Percentiles rank a stretch among this genome's conserved stretches.
Evolutionary conservation across 352 stramenopile genomes (phyloP).

Genomic region (Pythium dissimile): DNA sequence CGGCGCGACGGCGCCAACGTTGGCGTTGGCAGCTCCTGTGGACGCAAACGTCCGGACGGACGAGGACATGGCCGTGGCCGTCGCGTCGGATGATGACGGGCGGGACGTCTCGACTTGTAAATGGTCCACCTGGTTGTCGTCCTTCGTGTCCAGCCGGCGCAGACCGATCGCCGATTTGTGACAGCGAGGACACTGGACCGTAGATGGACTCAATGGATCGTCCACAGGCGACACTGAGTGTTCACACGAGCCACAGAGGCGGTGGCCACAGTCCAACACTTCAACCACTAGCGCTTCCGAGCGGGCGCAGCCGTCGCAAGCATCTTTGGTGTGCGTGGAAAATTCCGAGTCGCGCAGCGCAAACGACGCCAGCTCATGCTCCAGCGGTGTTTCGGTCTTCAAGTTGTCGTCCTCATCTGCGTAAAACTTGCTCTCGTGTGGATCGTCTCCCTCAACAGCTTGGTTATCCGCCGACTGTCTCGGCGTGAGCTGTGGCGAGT

Average conservation of each 20-base stretch:
- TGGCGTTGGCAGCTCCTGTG: not conserved
- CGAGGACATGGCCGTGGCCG: not conserved
- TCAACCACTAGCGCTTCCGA: constrained; percentile 12
- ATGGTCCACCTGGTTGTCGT: constrained; percentile 26
- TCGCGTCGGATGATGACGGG: constrained; percentile 22
- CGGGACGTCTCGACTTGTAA: constrained; percentile 9
- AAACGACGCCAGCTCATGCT: constrained; percentile 17
- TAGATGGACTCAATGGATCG: constrained; percentile 1
- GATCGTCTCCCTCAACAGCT: constrained; percentile 28
- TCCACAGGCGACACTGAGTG: constrained; percentile 4
- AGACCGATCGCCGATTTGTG: not conserved
- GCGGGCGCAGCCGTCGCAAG: constrained; percentile 16
- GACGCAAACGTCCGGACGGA: constrained; percentile 3
- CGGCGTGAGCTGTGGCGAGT: constrained; percentile 79
- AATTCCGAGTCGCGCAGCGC: constrained; percentile 1
- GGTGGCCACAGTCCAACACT: constrained; percentile 20
- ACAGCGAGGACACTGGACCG: constrained; percentile 14
- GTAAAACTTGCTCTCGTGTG: not conserved
- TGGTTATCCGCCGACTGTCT: constrained; percentile 20
- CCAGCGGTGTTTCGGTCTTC: not conserved
- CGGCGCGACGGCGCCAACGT: constrained; percentile 37
- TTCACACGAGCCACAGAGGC: constrained; percentile 20
- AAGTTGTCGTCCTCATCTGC: not conserved
- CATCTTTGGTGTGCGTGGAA: not conserved
- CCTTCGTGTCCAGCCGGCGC: constrained; percentile 2